Base-by-base conservation (phyloP, 441 rosid species). In the Manihot esculenta region DNA sequence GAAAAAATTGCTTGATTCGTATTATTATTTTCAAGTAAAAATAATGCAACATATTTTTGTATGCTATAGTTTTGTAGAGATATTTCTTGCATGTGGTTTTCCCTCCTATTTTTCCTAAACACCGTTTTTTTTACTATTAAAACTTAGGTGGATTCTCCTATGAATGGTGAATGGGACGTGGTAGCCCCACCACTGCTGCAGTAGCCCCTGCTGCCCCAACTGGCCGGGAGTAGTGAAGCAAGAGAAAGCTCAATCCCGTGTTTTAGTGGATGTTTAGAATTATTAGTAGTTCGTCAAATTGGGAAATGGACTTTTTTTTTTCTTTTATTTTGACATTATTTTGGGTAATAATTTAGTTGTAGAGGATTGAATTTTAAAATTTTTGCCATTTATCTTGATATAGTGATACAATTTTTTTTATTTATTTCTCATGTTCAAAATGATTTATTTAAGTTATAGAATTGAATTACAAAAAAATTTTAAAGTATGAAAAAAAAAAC, bases 201-300 rank as follows among this genome's bases (percentile, higher is more conserved):
- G 35, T 4, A 30, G 35, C 35, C 4, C 35, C 35, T 30, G 35
- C 44, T 33, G 44, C 63, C 7, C n/a, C 44, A 15, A 9, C 41
- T 27, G 45, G 54, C 21, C 45, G 54, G 67, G 54, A 55, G 0
- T 12, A 45, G 38, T 24, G 11, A 63, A 14, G 38, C 18, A 23
- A 21, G 17, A 10, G 2, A 7, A 7, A 56, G 23, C 26, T 10
- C 18, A 24, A 4, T 55, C 1, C n/a, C n/a, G 1, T 48, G 6
- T 55, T 7, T 55, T 12, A 9, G n/a, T 45, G 64, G 64, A 57
- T 55, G 58, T 69, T 69, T 69, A 17, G 26, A 26, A 18, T 58
- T 56, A 42, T 55, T 41, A 21, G 56, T 62, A 57, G 54, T 68
- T 56, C 66, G 47, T 15, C 14, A 35, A 26, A 0, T 48, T 44